A percentile compares a stretch with the other conserved stretches of the same genome.
phyloP scores from a whole-genome alignment of 306 rosid genomes.

The Malus sieversii region DNA sequence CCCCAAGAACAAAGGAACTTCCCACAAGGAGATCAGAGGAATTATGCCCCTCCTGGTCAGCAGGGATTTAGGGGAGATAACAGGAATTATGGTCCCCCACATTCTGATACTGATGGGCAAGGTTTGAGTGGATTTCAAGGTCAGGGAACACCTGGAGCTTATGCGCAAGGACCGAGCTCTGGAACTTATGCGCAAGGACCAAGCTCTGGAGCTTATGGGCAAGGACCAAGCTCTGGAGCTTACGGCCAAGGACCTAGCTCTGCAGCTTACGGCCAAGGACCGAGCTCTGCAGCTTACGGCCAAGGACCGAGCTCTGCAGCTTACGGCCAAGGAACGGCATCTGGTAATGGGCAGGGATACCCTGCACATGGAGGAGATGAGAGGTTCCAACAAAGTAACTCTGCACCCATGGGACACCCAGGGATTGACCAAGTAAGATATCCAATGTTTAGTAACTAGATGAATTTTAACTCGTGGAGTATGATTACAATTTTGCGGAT shows the following conservation, averaged over 20 bases:
- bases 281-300: not conserved
- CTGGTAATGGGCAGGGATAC: constrained; percentile 18
- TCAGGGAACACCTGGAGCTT: not conserved
- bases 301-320: not conserved
- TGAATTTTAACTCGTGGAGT: not conserved
- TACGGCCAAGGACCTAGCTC: not conserved
- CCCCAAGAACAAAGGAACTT: constrained; percentile 30
- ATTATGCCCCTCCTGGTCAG: constrained; percentile 37
- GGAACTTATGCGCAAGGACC: not conserved
- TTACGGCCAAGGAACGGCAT: not conserved
- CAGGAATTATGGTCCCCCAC: constrained; percentile 19
- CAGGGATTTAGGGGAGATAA: constrained; percentile 28
- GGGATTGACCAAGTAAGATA: constrained; percentile 26
- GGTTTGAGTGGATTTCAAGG: not conserved
- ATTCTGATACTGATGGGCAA: constrained; percentile 15
- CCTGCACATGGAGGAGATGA: constrained; percentile 20
- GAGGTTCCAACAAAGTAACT: constrained; percentile 15
- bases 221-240: not conserved
- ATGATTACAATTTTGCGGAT: not conserved
- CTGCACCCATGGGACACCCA: constrained; percentile 23
- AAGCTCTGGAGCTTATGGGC: not conserved
- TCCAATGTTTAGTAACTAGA: not conserved
- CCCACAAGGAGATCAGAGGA: constrained; percentile 44
- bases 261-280: not conserved
- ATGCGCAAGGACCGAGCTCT: not conserved